phyloP scores from a whole-genome alignment of 345 rosid species.

The Barbarea vulgaris region DNA sequence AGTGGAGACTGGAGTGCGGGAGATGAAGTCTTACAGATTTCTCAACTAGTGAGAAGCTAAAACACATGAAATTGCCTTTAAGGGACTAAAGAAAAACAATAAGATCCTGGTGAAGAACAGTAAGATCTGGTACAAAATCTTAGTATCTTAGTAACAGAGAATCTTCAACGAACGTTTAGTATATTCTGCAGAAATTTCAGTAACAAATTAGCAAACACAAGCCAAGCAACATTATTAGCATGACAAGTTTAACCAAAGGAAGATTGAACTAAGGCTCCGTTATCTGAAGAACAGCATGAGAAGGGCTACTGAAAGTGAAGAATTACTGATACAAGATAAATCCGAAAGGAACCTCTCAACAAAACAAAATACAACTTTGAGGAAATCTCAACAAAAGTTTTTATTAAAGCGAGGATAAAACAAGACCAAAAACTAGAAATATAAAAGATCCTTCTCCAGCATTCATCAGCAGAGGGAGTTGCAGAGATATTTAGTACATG shows the following conservation, averaged over 20 bases:
- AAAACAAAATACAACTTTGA: constrained; percentile 43
- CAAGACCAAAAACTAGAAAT: constrained; percentile 24
- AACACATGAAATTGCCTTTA: not conserved
- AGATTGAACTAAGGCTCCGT: constrained; percentile 10
- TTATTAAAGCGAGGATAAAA: constrained; percentile 36
- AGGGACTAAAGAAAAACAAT: constrained; percentile 8
- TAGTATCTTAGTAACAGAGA: not conserved
- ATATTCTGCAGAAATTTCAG: constrained; percentile 17
- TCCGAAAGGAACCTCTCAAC: constrained; percentile 41
- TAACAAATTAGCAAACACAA: constrained; percentile 7
- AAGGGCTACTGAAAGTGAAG: constrained; percentile 26
- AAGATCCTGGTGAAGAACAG: constrained; percentile 15
- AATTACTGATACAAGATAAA: constrained; percentile 40
- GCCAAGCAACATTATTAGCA: constrained; percentile 23
- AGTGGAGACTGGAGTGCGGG: not conserved
- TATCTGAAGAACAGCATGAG: constrained; percentile 7
- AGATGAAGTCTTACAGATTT: not conserved
- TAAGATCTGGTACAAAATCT: not conserved
- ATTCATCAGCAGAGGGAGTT: constrained; percentile 16
- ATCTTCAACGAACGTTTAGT: constrained; percentile 7
- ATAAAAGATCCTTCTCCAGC: constrained; percentile 25
- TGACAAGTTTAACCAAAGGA: constrained; percentile 18
- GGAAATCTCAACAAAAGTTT: constrained; percentile 38
- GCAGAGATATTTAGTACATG: constrained; percentile 54
- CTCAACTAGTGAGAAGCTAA: not conserved